Conservation (phyloP, 257 asterid species). For the Misopates orontium region DNA sequence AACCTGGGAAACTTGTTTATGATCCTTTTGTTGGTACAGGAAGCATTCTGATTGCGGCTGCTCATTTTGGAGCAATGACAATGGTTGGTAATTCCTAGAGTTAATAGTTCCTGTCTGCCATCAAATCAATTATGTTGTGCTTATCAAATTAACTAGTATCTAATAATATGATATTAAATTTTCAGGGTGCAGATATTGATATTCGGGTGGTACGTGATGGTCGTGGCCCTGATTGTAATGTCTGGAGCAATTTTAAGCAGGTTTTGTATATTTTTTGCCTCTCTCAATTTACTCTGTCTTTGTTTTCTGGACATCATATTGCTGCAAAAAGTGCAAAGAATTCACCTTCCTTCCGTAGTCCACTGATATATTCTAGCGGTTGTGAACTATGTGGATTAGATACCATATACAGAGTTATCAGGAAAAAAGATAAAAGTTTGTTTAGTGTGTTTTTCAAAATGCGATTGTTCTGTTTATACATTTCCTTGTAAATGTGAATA, state of each 20-base stretch:
- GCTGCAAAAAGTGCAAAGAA: not conserved
- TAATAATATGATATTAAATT: conserved; percentile 34
- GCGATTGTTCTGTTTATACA: not conserved
- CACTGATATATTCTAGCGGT: not conserved
- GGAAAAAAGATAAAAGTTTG: conserved; percentile 3
- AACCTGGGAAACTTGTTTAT: conserved; percentile 80
- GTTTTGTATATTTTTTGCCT: conserved; percentile 27
- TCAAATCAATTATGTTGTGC: conserved; percentile 11
- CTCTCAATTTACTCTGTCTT: not conserved
- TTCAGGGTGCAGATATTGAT: conserved; percentile 99
- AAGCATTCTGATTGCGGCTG: conserved; percentile 92
- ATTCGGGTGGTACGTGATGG: conserved; percentile 99
- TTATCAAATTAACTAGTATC: not conserved
- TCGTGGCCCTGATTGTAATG: conserved; percentile 92
- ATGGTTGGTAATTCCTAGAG: conserved; percentile 72
- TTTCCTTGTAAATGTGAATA: conserved; percentile 13
- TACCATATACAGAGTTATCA: not conserved
- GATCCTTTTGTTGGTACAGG: conserved; percentile 99
- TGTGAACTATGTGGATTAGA: not conserved
- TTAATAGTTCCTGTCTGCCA: conserved; percentile 37
- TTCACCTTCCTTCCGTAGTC: not conserved
- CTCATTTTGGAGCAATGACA: conserved; percentile 98
- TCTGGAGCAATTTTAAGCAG: conserved; percentile 97
- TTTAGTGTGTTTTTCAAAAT: not conserved
- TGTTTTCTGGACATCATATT: conserved; percentile 16